Evolutionary conservation across 441 rosid genomes (phyloP), one percentile per base, ranked within the genome.

Genomic region (Isatis lusitanica): DNA sequence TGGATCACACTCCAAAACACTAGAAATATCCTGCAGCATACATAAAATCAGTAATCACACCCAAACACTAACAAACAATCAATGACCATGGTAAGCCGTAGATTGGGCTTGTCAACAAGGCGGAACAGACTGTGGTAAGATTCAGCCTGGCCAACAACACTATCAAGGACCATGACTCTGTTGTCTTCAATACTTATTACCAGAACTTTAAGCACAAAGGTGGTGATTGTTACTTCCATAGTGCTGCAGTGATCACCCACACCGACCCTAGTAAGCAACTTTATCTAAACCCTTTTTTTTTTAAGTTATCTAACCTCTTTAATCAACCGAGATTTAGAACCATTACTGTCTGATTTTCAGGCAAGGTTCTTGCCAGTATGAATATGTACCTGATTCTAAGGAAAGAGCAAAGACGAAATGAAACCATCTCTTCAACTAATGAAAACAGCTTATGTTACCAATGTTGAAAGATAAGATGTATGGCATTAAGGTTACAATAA

Each of bases 161-260:
- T 12, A 24, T 72, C 13, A 79, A 43, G 47, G 84, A 73, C 44
- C 93, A 90, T 70, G 87, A 85, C 17, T 83, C 88, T 65, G 78
- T 74, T 70, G 89, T 87, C 57, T 88, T 90, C 79, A 87, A 88
- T 66, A 58, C 18, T 83, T 88, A 83, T 76, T 90, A 81, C 81
- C 90, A 87, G 63, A 61, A 12, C 56, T 64, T 65, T 76, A 87
- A 85, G 81, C 40, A 63, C 74, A 57, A 33, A 0, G 89, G 88
- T 8, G 88, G 88, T 68, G 51, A 78, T 59, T 83, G 92, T 81
- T 62, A 70, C 81, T 87, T 85, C 81, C 66, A 53, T 58, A 83
- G 83, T 9, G 84, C 89, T 26, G 89, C 92, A 58, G 52, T 88
- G 48, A 61, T 79, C 76, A 88, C 89, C 2, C 80, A 82, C 10